A percentile compares a stretch with the other conserved stretches of the same genome.
These are phyloP conservation scores for Quercus parvula DNA, from an alignment of 306 rosid species.

Conservation along the genomic window DNA sequence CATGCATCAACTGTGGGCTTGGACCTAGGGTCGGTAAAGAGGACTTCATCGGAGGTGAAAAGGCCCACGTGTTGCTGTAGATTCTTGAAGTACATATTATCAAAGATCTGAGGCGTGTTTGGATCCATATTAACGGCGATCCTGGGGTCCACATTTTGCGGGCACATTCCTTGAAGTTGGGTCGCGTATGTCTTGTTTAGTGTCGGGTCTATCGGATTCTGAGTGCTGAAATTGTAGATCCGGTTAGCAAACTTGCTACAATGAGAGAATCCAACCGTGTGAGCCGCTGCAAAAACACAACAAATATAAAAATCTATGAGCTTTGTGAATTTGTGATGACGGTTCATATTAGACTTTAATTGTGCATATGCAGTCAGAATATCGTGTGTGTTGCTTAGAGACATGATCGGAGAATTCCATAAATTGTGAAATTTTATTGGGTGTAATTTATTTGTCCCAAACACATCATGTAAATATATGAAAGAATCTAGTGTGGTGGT, in stretches of 20 bases:
- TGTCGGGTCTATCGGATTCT: constrained; percentile 45
- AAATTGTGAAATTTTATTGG: no score
- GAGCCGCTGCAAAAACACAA: constrained; percentile 51
- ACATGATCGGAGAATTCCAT: no score
- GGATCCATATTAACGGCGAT: constrained; percentile 86
- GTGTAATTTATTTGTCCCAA: no score
- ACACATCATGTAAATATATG: no score
- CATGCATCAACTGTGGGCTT: constrained; percentile 43
- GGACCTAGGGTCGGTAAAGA: constrained; percentile 53
- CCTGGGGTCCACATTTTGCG: constrained; percentile 54
- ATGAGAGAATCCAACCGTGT: constrained; percentile 77
- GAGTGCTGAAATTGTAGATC: constrained; percentile 42
- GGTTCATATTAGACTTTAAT: not conserved
- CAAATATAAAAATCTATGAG: not conserved
- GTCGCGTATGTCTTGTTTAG: constrained; percentile 36
- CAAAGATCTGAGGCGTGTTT: constrained; percentile 49
- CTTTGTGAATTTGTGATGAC: not conserved
- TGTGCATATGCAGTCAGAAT: not conserved
- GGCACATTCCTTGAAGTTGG: constrained; percentile 48
- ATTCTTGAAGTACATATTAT: constrained; percentile 58
- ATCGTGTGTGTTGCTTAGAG: no score
- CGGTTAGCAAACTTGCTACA: constrained; percentile 48
- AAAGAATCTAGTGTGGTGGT: accelerated
- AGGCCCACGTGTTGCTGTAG: constrained; percentile 57
- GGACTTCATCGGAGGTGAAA: constrained; percentile 68